Evolutionary conservation across 164 flowering plant species (phyloP), one percentile per base, ranked within the genome.

Genomic region (Magnolia officinalis): DNA sequence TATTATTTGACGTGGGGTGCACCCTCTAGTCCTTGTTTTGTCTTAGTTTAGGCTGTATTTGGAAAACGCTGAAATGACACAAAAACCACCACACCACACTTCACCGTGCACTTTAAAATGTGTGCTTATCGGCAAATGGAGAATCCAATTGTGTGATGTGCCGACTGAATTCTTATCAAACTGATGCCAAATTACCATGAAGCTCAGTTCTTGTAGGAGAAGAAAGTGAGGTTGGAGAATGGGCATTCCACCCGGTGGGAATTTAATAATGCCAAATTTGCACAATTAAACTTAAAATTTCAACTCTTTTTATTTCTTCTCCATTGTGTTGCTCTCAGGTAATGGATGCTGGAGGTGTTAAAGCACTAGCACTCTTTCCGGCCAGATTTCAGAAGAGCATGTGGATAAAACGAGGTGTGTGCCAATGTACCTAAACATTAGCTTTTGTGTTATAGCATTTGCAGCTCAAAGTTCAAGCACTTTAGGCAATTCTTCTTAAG

Each of bases 361-460:
- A 89, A 67, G 85, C 91, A 52, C 80, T 95, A 74, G 96, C 97
- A 55, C 50, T 92, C 14, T 86, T 95, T 83, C 98, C 97, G 63
- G 94, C 97, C n/a, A 95, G 92, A 81, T 91, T 95, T 80, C 93
- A 89, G 68, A 91, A 90, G 88, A 89, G 90, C 85, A 85, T 92
- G 86, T 95, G 98, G 98, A 90, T 92, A 20, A 92, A 87, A 82
- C 86, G 80, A 88, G 98, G 98, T 91, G 68, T 68, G 85, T 77
- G 20, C 58, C 31, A 55, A 55, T 55, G 59, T 14, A 5, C 21
- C 19, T n/a, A n/a, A 11, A 49, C 11, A 2, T 23, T 29, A 14
- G 18, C 5, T 20, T 8, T 5, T 67, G 51, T 49, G 37, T 37
- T 70, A 37, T 5, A 70, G 67, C n/a, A 64, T 19, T 64, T n/a